These are phyloP conservation scores for Entophlyctis luteolus DNA, from an alignment of 192 early-diverging fungal genomes.

Conservation along the genomic window DNA sequence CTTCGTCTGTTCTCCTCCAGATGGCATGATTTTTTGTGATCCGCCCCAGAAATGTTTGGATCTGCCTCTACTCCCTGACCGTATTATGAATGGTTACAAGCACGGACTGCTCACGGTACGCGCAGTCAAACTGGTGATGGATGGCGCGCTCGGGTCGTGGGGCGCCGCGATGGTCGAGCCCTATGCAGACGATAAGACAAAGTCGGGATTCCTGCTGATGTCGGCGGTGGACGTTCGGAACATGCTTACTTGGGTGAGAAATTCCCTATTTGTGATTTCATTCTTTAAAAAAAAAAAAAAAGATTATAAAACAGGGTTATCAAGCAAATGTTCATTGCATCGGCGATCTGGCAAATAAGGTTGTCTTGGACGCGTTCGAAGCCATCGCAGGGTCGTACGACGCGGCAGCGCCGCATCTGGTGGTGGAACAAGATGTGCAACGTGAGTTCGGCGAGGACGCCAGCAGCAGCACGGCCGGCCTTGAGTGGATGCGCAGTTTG, in stretches of 20 bases:
- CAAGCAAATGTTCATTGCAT: conserved; percentile 57
- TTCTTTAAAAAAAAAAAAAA: neutral
- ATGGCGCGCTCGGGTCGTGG: conserved; percentile 59
- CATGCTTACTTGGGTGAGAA: conserved; percentile 1
- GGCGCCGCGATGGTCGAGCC: conserved; percentile 44
- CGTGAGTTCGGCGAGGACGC: no score
- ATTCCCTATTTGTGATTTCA: neutral
- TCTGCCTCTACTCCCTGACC: neutral
- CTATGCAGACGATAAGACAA: conserved; percentile 40
- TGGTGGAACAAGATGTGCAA: no score
- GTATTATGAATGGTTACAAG: conserved; percentile 6
- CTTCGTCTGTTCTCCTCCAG: conserved; percentile 4
- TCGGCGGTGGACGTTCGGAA: neutral
- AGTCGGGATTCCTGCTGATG: conserved; percentile 40
- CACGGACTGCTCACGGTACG: conserved; percentile 30
- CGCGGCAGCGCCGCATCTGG: neutral
- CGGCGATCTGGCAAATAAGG: conserved; percentile 53
- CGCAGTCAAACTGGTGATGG: conserved; percentile 54
- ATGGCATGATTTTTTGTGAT: conserved; percentile 28
- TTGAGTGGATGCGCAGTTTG: neutral
- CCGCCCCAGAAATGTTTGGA: neutral
- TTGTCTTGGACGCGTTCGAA: conserved; percentile 52
- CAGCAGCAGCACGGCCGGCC: neutral
- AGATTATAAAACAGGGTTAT: conserved; percentile 37
- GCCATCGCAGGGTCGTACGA: neutral